These are phyloP conservation scores for Camelina sativa DNA, from an alignment of 345 rosid genomes.

Conservation along the genomic window DNA sequence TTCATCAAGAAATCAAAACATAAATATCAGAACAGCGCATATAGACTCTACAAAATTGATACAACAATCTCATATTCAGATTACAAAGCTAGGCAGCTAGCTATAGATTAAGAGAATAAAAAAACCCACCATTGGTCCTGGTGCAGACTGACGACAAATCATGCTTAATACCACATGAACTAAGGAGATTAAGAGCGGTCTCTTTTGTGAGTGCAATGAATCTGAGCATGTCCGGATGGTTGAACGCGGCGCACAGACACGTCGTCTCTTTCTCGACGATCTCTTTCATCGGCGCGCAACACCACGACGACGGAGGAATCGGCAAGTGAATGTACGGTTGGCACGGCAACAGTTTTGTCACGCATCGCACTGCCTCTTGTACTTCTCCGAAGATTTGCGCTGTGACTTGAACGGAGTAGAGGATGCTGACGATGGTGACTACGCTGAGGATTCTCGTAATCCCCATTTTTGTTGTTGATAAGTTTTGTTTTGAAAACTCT, in stretches of 20 bases:
- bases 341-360: slow-evolving; percentile 58
- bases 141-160: slow-evolving; percentile 51
- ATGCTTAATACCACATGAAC: slow-evolving; percentile 49
- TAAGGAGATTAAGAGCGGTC: slow-evolving; percentile 53
- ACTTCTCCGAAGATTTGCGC: slow-evolving; percentile 5
- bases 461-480: slow-evolving; percentile 12
- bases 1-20: slow-evolving; percentile 21
- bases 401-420: slow-evolving; percentile 26
- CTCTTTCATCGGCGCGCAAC: slow-evolving; percentile 59
- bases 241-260: slow-evolving; percentile 56
- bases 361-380: slow-evolving; percentile 40
- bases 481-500: not conserved
- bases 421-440: not conserved
- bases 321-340: slow-evolving; percentile 41
- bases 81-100: not conserved
- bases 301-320: slow-evolving; percentile 42
- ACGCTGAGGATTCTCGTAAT: not conserved
- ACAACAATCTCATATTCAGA: not conserved
- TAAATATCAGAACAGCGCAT: not conserved
- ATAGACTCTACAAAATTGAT: not conserved
- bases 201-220: slow-evolving; percentile 44
- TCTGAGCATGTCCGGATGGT: slow-evolving; percentile 42
- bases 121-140: slow-evolving; percentile 17
- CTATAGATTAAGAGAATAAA: not conserved
- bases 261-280: slow-evolving; percentile 24